These are phyloP conservation scores for Brassica cretica DNA, from an alignment of 345 rosid genomes.

Conservation along the genomic window DNA sequence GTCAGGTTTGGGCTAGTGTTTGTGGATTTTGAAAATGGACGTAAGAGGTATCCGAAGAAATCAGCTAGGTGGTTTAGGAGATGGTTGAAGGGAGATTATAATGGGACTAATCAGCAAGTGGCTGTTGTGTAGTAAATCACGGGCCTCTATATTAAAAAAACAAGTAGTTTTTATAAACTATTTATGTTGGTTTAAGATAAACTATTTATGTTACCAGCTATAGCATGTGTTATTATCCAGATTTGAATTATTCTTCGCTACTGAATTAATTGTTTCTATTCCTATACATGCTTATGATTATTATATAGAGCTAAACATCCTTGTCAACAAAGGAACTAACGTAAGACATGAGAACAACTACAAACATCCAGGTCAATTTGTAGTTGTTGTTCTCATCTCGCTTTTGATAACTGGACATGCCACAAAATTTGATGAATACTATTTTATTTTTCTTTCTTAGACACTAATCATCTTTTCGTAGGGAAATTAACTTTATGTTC, in stretches of 20 bases:
- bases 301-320: not conserved
- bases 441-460: not conserved
- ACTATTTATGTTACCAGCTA: not conserved
- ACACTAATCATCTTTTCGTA: not conserved
- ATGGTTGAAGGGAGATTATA: slow-evolving; percentile 18
- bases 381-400: slow-evolving; percentile 1
- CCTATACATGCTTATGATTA: not conserved
- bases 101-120: slow-evolving; percentile 9
- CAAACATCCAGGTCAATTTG: not conserved
- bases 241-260: not conserved
- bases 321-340: not conserved
- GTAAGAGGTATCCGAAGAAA: slow-evolving; percentile 39
- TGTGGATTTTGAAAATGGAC: slow-evolving; percentile 41
- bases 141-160: not conserved
- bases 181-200: too few relatives aligned
- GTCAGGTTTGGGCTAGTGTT: slow-evolving; percentile 44
- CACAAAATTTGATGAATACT: not conserved
- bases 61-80: slow-evolving; percentile 41
- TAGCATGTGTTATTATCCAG: not conserved
- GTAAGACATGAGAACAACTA: not conserved
- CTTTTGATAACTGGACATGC: not conserved
- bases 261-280: not conserved
- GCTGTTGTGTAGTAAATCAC: slow-evolving; percentile 25
- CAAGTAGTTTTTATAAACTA: not conserved
- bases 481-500: not conserved